Base-by-base conservation (phyloP, 345 rosid species). In the Streptanthus diversifolius region DNA sequence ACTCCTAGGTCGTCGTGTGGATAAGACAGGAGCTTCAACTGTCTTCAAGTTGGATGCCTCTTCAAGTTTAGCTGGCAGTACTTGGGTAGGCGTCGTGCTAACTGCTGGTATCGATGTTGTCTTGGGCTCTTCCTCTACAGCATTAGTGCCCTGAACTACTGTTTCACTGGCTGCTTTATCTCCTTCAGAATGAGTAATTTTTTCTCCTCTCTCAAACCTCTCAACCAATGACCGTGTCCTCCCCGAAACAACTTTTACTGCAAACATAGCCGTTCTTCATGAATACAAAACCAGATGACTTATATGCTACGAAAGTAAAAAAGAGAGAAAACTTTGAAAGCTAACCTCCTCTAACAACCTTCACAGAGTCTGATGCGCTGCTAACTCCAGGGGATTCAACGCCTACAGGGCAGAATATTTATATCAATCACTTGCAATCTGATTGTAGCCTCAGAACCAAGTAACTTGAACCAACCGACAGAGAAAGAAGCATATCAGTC, bases 291-390 rank as follows among this genome's bases (percentile, higher is more conserved):
- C 49, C 44, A 70, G 40, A 76, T 19, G 24, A 65, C 43, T 64
- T 10, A 17, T 39, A 39, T 66, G 51, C 35, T 63, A 37, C 39
- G 10, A 64, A 22, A 33, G 12, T 25, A 57, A 81, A 75, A 44
- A 45, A 5, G 24, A 54, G 25, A 70, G 44, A 65, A 40, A 47
- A 64, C 32, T 32, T 22, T 43, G 37, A 80, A 43, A 66, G 76
- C 91, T 79, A 65, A 95, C 99, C 99, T 95, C 99, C 99, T 76
- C 85, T 87, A 67, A 95, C 91, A 79, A 86, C 76, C 82, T 82
- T 95, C 74, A 95, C 85, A 51, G 90, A 43, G 74, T 75, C 70
- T 14, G 82, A 51, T 27, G 44, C 82, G 73, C 81, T 80, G 73
- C 67, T 83, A 74, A 75, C 51, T 53, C 74, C 59, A 2, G 66